These are phyloP conservation scores for Fusarium metavorans DNA, from an alignment of 2,329 filamentous ascomycete species.

Conservation along the genomic window DNA sequence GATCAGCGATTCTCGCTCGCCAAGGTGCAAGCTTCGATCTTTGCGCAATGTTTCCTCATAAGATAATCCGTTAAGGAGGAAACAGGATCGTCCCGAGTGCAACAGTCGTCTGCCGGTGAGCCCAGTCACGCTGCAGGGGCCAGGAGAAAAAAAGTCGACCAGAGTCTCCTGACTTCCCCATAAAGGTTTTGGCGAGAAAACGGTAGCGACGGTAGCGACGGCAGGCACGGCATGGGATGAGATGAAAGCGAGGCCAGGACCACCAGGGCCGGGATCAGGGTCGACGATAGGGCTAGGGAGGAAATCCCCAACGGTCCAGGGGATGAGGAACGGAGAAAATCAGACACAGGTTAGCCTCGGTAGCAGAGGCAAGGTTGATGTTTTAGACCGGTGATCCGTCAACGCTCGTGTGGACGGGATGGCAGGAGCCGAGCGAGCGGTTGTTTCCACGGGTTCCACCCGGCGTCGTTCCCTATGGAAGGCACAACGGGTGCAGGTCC, in stretches of 20 bases:
- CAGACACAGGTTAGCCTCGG: constrained; percentile 11
- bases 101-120: constrained; percentile 3
- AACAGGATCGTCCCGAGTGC: constrained; percentile 8
- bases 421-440: constrained; percentile 13
- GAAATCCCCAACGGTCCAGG: constrained; percentile 1
- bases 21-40: not conserved
- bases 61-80: constrained; percentile 2
- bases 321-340: constrained; percentile 1
- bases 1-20: not conserved
- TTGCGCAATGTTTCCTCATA: constrained; percentile 3
- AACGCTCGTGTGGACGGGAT: constrained; percentile 8
- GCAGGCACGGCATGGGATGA: constrained; percentile 21
- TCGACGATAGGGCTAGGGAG: constrained; percentile 20
- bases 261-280: constrained; percentile 26
- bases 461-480: constrained; percentile 5
- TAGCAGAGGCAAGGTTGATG: constrained; percentile 11
- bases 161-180: constrained; percentile 24
- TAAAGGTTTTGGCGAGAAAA: constrained; percentile 3
- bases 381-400: constrained; percentile 25
- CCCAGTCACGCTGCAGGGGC: constrained; percentile 1
- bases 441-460: constrained; percentile 28
- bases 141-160: not conserved
- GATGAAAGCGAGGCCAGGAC: constrained; percentile 1
- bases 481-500: constrained; percentile 13
- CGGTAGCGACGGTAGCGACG: constrained; percentile 32